Evolutionary conservation across 441 rosid genomes (phyloP).

Genomic region (Populus hybrid): DNA sequence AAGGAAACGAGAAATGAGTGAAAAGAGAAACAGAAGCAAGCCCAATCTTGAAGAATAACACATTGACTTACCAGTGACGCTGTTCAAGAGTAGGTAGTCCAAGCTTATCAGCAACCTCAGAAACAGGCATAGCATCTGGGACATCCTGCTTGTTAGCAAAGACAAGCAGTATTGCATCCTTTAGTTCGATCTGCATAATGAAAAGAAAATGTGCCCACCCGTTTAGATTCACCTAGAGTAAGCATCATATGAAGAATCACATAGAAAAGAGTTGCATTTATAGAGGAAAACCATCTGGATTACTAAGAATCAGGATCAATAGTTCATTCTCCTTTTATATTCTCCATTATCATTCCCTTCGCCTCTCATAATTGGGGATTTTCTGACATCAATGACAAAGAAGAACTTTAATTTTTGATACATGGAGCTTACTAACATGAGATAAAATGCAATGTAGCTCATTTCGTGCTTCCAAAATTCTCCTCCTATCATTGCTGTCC

Average conservation of each 20-base stretch:
- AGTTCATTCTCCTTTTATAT: background rate
- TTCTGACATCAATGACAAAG: background rate
- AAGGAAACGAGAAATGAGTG: background rate
- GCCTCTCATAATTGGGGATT: background rate
- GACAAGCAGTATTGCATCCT: conserved; percentile 53
- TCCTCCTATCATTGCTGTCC: conserved; percentile 53
- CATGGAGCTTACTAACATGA: conserved; percentile 36
- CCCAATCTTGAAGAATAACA: background rate
- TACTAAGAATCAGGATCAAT: background rate
- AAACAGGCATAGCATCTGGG: conserved; percentile 37
- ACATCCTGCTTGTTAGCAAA: conserved; percentile 76
- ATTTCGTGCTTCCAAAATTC: conserved; percentile 66
- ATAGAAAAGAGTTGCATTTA: background rate
- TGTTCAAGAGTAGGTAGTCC: conserved; percentile 49
- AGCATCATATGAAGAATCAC: background rate
- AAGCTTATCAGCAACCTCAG: conserved; percentile 62
- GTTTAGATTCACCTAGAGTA: background rate
- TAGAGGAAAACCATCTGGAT: background rate
- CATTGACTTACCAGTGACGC: conserved; percentile 43
- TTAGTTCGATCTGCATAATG: conserved; percentile 49
- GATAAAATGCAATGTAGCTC: conserved; percentile 60
- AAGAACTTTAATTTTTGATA: background rate
- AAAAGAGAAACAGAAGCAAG: background rate
- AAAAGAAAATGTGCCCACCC: background rate
- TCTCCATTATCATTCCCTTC: background rate